These are phyloP conservation scores for Aphanomyces invadans DNA, from an alignment of 352 stramenopile species.

Conservation along the genomic window DNA sequence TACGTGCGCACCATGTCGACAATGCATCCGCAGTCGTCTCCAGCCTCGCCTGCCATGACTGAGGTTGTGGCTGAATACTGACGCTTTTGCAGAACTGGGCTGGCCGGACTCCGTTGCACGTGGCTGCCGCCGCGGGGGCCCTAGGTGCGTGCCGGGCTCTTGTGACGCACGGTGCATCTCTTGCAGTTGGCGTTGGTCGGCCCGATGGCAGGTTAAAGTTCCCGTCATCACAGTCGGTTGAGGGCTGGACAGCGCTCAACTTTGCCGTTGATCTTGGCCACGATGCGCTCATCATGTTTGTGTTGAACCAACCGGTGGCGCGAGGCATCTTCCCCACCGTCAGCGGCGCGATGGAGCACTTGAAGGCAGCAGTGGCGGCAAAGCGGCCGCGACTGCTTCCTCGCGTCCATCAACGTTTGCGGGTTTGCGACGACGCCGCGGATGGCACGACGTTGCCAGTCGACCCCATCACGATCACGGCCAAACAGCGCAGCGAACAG, in stretches of 20 bases:
- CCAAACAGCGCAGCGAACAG: background rate
- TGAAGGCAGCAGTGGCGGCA: constrained; percentile 36
- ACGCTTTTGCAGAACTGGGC: constrained; percentile 39
- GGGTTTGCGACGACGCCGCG: too few species aligned
- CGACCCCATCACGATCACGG: background rate
- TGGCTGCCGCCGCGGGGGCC: constrained; percentile 39
- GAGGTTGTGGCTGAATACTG: background rate
- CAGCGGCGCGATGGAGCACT: constrained; percentile 32
- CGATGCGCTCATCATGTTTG: constrained; percentile 30
- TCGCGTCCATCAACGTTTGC: constrained; percentile 30
- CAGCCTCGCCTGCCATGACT: too few species aligned
- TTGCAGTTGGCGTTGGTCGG: constrained; percentile 34
- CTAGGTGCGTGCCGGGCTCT: constrained; percentile 38
- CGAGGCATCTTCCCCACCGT: constrained; percentile 37
- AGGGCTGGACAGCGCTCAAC: constrained; percentile 46
- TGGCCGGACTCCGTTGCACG: constrained; percentile 43
- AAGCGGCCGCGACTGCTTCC: constrained; percentile 35
- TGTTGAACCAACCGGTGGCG: constrained; percentile 33
- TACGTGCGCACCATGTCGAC: too few species aligned
- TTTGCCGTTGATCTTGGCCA: constrained; percentile 33
- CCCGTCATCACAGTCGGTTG: constrained; percentile 30
- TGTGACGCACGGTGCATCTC: constrained; percentile 35
- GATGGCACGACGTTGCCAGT: constrained; percentile 25
- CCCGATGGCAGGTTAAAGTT: constrained; percentile 38
- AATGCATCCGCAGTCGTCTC: too few species aligned